These are phyloP conservation scores for Albugo laibachii DNA, from an alignment of 352 stramenopile genomes.

Conservation along the genomic window DNA sequence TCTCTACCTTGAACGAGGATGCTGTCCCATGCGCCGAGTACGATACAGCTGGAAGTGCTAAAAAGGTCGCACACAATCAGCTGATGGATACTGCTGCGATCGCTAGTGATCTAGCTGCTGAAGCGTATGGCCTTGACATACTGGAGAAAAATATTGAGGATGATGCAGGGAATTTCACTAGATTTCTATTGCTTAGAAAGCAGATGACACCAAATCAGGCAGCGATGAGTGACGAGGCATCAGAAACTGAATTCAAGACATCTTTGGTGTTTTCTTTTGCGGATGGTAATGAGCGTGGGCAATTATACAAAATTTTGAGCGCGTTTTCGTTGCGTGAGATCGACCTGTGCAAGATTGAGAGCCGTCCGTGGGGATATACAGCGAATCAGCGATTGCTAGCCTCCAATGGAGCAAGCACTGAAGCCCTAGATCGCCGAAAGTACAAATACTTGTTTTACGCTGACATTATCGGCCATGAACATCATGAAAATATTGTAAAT, in stretches of 20 bases:
- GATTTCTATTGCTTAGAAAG: conserved; percentile 79
- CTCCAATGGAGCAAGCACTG: conserved; percentile 9
- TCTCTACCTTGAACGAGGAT: conserved; percentile 44
- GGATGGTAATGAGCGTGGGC: conserved; percentile 28
- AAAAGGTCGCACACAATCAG: conserved; percentile 87
- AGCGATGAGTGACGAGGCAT: conserved; percentile 8
- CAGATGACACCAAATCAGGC: conserved; percentile 55
- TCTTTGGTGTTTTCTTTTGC: conserved; percentile 59
- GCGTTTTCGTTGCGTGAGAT: conserved; percentile 43
- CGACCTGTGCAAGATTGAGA: conserved; percentile 58
- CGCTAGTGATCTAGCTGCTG: conserved; percentile 87
- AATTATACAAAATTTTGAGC: conserved; percentile 37
- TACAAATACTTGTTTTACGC: conserved; percentile 73
- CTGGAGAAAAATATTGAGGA: conserved; percentile 77
- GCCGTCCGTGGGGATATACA: conserved; percentile 32
- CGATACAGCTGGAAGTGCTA: conserved; percentile 93
- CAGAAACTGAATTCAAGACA: conserved; percentile 30
- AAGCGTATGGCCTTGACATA: conserved; percentile 86
- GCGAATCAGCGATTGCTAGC: conserved; percentile 27
- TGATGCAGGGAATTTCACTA: conserved; percentile 86
- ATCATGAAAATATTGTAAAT: conserved; percentile 39
- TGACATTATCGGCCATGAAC: conserved; percentile 40
- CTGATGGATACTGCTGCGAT: conserved; percentile 81
- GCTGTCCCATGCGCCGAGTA: conserved; percentile 79
- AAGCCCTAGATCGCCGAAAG: conserved; percentile 16